Conservation (phyloP, 371 early-diverging fungal species). For the Lichtheimia corymbifera region DNA sequence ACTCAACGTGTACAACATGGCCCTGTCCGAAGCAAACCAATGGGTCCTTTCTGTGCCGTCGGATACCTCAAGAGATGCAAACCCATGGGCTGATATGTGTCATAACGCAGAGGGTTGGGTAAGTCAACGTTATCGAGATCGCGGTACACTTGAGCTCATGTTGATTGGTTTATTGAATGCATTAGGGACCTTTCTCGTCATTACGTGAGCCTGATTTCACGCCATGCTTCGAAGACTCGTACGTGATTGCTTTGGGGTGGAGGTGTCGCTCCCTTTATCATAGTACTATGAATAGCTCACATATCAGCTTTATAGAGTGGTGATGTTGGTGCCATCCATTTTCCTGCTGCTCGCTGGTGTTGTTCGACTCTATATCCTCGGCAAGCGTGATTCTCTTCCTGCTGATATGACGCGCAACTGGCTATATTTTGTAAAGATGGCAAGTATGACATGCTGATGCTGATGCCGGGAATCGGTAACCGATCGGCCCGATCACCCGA, state of each 20-base stretch:
- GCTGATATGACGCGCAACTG: slow-evolving; percentile 43
- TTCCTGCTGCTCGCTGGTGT: slow-evolving; percentile 54
- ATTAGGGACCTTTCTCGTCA: slow-evolving; percentile 68
- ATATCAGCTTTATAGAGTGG: slow-evolving; percentile 21
- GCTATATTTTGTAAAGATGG: slow-evolving; percentile 60
- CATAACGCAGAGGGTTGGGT: slow-evolving; percentile 49
- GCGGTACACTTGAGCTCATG: not conserved
- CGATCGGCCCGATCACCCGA: no score
- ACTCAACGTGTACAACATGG: not conserved
- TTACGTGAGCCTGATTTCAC: slow-evolving; percentile 68
- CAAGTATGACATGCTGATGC: slow-evolving; percentile 10
- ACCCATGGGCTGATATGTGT: slow-evolving; percentile 26
- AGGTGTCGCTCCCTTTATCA: not conserved
- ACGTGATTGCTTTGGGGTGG: slow-evolving; percentile 13
- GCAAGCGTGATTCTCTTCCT: slow-evolving; percentile 37
- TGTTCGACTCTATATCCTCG: slow-evolving; percentile 46
- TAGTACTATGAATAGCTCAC: not conserved
- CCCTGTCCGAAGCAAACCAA: slow-evolving; percentile 23
- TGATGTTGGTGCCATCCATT: slow-evolving; percentile 45
- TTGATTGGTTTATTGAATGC: slow-evolving; percentile 11
- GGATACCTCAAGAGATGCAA: slow-evolving; percentile 2
- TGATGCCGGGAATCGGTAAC: no score
- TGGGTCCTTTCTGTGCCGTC: slow-evolving; percentile 15
- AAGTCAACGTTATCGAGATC: slow-evolving; percentile 4
- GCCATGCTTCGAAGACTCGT: slow-evolving; percentile 76